Conservation (phyloP, 805 yeast species). For the Ogataea glucozyma region DNA sequence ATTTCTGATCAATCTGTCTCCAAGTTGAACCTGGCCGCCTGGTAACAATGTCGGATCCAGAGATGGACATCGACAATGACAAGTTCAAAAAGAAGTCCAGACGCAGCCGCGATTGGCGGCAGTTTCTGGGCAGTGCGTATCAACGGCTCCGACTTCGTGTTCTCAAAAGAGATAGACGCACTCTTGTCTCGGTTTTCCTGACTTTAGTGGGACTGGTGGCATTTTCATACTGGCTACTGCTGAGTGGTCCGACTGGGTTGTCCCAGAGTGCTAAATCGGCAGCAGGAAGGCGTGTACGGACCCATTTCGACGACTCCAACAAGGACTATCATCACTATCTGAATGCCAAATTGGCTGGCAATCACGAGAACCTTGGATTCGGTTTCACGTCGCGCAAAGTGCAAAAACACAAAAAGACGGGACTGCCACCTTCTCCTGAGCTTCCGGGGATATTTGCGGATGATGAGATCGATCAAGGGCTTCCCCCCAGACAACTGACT, state of each 20-base stretch:
- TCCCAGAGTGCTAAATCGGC: not conserved
- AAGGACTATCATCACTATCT: constrained; percentile 26
- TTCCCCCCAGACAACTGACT: constrained; percentile 5
- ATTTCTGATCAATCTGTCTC: too few species aligned
- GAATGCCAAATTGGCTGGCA: constrained; percentile 25
- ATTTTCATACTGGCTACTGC: constrained; percentile 1
- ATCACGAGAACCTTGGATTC: constrained; percentile 29
- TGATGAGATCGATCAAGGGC: constrained; percentile 7
- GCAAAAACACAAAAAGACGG: constrained; percentile 25
- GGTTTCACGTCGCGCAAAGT: constrained; percentile 18
- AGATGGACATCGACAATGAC: constrained; percentile 23
- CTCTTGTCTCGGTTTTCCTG: constrained; percentile 9
- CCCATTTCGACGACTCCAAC: constrained; percentile 21
- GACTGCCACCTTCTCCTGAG: constrained; percentile 29
- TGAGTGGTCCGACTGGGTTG: not conserved
- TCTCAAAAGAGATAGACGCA: constrained; percentile 11
- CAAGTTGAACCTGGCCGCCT: not conserved
- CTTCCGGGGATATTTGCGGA: constrained; percentile 30
- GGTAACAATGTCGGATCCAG: constrained; percentile 7
- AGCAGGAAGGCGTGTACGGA: constrained; percentile 15
- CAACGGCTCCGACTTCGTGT: constrained; percentile 14
- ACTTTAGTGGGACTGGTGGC: not conserved
- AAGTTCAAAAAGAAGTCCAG: constrained; percentile 22
- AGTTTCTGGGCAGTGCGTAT: constrained; percentile 5
- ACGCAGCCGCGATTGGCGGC: constrained; percentile 10